Base-by-base conservation (phyloP, 23 red algal species). In the Gracilaria caudata region DNA sequence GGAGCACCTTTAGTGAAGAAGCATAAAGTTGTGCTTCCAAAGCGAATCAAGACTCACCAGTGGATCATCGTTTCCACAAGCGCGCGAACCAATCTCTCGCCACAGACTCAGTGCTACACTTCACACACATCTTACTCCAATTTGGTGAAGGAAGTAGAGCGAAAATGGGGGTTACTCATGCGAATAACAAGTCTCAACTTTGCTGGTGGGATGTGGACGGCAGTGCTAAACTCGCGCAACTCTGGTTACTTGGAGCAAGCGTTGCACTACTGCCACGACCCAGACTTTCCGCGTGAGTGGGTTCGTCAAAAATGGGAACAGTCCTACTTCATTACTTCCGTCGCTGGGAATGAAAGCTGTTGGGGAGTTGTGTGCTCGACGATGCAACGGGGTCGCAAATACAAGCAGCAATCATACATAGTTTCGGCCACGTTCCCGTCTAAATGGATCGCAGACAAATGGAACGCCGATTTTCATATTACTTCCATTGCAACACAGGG, bases 371-470 rank as follows among this genome's bases (percentile, higher is more conserved):
- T 98, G 51, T 94, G 92, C 77, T 98, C 96, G 0, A 98, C 86
- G 34, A 98, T 98, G 96, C 68, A 88, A 54, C 88, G 96, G 51
- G 87, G 90, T 53, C 78, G 83, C 39, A 89, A 84, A 26, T 98
- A 93, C 64, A 98, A 98, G 37, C 96, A 98, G 64, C 96, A 98
- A 86, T 95, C 92, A 68, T 98, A 98, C 77, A 98, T 98, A 71
- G 96, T 98, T 25, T 94, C 92, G 58, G 79, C 96, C 25, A 98
- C 96, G 19, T 98, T 98, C 72, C 96, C 96, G n/a, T 92, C 92
- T n/a, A 98, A 98, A 55, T 98, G 96, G 96, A 90, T 94, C 25
- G 82, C 86, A 21, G 96, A 98, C 70, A 98, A 98, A 68, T 98
- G 96, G 96, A 81, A 90, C 16, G 76, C 72, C 64, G 96, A 94